phyloP scores from a whole-genome alignment of 768 basidiomycete species.

The Termitomyces bulborhizus region DNA sequence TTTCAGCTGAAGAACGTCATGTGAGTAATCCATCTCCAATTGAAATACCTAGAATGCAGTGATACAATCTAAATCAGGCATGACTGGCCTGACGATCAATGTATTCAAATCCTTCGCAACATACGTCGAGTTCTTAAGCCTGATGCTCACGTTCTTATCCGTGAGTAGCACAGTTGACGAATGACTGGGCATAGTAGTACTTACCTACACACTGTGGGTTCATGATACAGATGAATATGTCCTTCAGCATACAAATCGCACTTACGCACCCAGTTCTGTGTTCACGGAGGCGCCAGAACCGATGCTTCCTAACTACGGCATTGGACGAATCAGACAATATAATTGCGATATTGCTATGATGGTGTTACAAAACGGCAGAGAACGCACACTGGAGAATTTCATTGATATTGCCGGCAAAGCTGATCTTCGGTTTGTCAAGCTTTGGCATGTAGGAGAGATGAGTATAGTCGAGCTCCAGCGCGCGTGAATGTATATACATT shows the following conservation, averaged over 20 bases:
- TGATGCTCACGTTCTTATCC: slow-evolving; percentile 16
- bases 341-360: slow-evolving; percentile 42
- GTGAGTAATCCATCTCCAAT: slow-evolving; percentile 15
- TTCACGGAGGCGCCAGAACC: slow-evolving; percentile 28
- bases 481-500: neutral
- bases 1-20: slow-evolving; percentile 29
- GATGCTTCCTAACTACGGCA: slow-evolving; percentile 41
- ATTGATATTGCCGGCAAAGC: neutral
- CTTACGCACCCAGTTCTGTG: neutral
- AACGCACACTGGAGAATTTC: slow-evolving; percentile 28
- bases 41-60: neutral
- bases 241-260: slow-evolving; percentile 18
- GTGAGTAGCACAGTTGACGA: neutral
- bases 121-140: slow-evolving; percentile 29
- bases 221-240: slow-evolving; percentile 27
- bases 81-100: slow-evolving; percentile 33
- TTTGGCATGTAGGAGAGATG: slow-evolving; percentile 20
- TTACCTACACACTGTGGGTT: slow-evolving; percentile 9
- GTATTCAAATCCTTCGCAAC: slow-evolving; percentile 27
- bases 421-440: neutral
- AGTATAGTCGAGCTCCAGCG: slow-evolving; percentile 25
- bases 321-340: slow-evolving; percentile 34
- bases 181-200: slow-evolving; percentile 20
- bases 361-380: slow-evolving; percentile 33
- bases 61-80: slow-evolving; percentile 21